Base-by-base conservation (phyloP, 345 rosid species). In the Clausena lansium region DNA sequence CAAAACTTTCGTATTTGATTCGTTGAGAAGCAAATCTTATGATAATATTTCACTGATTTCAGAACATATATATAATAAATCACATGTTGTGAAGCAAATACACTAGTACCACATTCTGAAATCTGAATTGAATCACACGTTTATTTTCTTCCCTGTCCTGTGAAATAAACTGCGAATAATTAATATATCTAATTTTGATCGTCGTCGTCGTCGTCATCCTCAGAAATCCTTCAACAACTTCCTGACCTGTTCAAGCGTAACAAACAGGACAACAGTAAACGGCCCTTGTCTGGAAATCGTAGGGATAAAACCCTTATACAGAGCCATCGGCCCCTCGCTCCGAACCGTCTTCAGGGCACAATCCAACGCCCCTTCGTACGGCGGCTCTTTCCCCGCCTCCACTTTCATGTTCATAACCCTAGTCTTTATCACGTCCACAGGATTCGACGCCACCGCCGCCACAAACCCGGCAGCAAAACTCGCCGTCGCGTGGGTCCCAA, bases 371-470 rank as follows among this genome's bases (percentile, higher is more conserved):
- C 98, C 98, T 7, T 77, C 69, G 70, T 94, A 94, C 81, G 95
- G 95, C 57, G 94, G 87, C 69, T 79, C 86, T 27, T 72, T 54
- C 11, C 97, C 98, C 0, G 88, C 74, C 78, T 85, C 86, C 72
- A 91, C 97, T 81, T 86, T 94, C 98, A 91, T 91, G 78, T 87
- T 94, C 97, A 94, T 94, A 58, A 94, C 97, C 80, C 97, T 59
- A 0, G 98, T 94, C 84, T 92, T 94, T 3, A 94, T 91, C 86
- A 94, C 97, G 77, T 92, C 98, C 71, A 94, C 96, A 0, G 98
- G 98, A 64, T 92, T 92, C 7, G 94, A 87, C 36, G 83, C 92
- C 60, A 89, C 90, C 27, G 94, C 84, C 10, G 98, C 98, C 58
- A 94, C 97, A 59, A 94, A 91, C 79, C 98, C 98, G 0, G 98